These are phyloP conservation scores for Trichoderma aggressivum DNA, from an alignment of 2,329 filamentous ascomycete species.

Conservation along the genomic window DNA sequence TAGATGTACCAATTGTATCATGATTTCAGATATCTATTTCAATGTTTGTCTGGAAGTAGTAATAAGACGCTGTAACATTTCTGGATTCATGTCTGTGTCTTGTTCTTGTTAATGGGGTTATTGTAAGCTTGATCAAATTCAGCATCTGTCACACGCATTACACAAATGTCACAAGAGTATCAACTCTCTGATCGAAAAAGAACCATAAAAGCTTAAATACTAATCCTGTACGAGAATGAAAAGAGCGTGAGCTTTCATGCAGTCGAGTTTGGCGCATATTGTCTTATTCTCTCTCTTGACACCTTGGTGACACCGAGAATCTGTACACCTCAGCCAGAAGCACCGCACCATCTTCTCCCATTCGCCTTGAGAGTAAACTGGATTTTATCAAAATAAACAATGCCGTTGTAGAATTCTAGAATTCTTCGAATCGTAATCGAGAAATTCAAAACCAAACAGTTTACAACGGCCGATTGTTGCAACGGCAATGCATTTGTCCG, in stretches of 20 bases:
- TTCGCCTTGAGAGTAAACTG: background rate
- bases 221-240: background rate
- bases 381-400: background rate
- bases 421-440: background rate
- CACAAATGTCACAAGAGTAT: background rate
- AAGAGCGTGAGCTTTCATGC: background rate
- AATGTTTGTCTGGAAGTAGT: background rate
- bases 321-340: background rate
- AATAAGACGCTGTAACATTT: too few species aligned
- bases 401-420: background rate
- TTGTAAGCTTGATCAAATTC: background rate
- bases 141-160: background rate
- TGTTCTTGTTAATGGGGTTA: background rate
- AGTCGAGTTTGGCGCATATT: background rate
- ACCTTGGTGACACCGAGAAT: background rate
- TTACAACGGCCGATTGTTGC: background rate
- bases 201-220: background rate
- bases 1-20: background rate
- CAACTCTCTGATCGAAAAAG: background rate
- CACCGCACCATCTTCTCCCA: background rate
- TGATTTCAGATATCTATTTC: background rate
- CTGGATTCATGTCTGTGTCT: background rate
- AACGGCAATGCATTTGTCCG: background rate
- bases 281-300: background rate
- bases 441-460: background rate